Percentiles rank a stretch among this genome's conserved stretches.
Evolutionary conservation across 2,329 filamentous ascomycete species (phyloP).

Genomic region (Chrysoporthe cubensis): DNA sequence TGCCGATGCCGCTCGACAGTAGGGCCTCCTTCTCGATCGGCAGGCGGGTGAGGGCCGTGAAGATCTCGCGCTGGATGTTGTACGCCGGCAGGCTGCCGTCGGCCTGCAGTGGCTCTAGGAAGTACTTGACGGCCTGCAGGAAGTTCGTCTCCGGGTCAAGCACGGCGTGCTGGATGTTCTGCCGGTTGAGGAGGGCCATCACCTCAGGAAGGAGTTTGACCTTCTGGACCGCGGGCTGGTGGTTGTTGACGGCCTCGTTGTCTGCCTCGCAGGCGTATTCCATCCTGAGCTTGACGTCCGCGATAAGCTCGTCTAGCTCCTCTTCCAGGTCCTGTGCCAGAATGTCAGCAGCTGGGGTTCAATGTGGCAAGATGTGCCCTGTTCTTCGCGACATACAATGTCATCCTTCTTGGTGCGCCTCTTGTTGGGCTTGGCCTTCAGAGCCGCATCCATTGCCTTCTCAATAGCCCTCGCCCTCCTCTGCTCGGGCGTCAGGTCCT

Average conservation of each 20-base stretch:
- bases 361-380: slow-evolving; percentile 15
- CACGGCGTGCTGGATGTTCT: slow-evolving; percentile 80
- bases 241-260: slow-evolving; percentile 77
- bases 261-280: slow-evolving; percentile 86
- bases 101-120: slow-evolving; percentile 84
- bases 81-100: slow-evolving; percentile 95
- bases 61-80: slow-evolving; percentile 95
- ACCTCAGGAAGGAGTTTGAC: slow-evolving; percentile 93
- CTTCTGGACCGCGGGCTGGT: slow-evolving; percentile 87
- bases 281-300: slow-evolving; percentile 86
- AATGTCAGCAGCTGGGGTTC: slow-evolving; percentile 30
- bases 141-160: slow-evolving; percentile 96
- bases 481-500: slow-evolving; percentile 81
- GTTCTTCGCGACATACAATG: slow-evolving; percentile 65
- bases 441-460: slow-evolving; percentile 82
- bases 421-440: slow-evolving; percentile 75
- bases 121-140: slow-evolving; percentile 92
- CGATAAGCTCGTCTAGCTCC: slow-evolving; percentile 87
- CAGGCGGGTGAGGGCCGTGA: slow-evolving; percentile 76
- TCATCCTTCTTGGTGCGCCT: slow-evolving; percentile 82
- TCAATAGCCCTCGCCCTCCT: slow-evolving; percentile 82
- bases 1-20: slow-evolving; percentile 90
- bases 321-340: slow-evolving; percentile 79
- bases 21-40: slow-evolving; percentile 91
- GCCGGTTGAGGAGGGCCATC: slow-evolving; percentile 83